phyloP scores from a whole-genome alignment of 306 rosid genomes.

The Lathyrus sativus region DNA sequence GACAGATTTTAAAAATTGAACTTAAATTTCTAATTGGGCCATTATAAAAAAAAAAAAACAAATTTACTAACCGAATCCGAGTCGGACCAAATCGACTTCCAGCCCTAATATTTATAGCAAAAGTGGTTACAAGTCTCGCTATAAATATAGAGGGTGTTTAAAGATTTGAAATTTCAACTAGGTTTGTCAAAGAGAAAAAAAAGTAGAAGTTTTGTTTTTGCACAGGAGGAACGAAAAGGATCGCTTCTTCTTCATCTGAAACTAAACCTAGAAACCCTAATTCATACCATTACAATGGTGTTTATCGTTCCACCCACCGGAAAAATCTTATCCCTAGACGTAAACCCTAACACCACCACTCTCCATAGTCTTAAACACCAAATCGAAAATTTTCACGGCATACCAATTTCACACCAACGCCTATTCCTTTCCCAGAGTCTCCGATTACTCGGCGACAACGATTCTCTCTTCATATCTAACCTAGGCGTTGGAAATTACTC shows the following conservation, averaged over 20 bases:
- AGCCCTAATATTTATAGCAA: too few species aligned
- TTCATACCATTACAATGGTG: constrained; percentile 58
- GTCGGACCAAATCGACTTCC: too few species aligned
- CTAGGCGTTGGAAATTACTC: constrained; percentile 53
- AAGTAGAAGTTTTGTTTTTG: too few species aligned
- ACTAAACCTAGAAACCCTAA: neutral
- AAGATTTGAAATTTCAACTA: too few species aligned
- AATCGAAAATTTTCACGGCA: constrained; percentile 48
- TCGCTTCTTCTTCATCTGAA: neutral
- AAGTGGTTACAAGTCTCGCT: too few species aligned
- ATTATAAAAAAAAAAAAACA: too few species aligned
- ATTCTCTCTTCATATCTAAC: constrained; percentile 53
- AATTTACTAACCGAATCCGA: too few species aligned
- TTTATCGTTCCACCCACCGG: constrained; percentile 58
- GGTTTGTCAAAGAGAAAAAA: too few species aligned
- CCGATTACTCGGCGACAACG: constrained; percentile 34
- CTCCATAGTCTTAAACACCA: constrained; percentile 54
- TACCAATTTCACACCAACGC: constrained; percentile 60
- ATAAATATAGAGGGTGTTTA: too few species aligned
- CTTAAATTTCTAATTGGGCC: too few species aligned
- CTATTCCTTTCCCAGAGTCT: constrained; percentile 63
- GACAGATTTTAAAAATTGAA: too few species aligned
- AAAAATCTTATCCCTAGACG: constrained; percentile 60
- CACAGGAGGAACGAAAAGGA: too few species aligned
- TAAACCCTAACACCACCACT: constrained; percentile 58